phyloP scores from a whole-genome alignment of 139 green algal genomes.

The Coelastrella sp. region DNA sequence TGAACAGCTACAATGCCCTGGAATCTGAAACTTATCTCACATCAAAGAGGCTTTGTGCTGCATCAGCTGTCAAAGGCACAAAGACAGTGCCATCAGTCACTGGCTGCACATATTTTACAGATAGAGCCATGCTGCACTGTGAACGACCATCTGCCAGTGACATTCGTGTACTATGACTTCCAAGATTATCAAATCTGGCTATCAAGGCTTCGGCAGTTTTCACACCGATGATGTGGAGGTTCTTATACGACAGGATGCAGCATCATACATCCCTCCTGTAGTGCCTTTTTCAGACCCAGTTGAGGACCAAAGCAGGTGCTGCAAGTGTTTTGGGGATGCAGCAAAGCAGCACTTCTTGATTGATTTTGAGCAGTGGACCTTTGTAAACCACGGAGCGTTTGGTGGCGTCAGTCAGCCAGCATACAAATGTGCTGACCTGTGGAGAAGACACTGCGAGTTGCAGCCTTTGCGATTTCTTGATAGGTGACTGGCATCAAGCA shows the following conservation, averaged over 20 bases:
- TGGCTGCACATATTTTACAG: too few relatives aligned
- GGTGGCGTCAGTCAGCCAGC: slow-evolving; percentile 59
- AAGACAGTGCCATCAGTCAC: too few relatives aligned
- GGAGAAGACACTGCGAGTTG: slow-evolving; percentile 70
- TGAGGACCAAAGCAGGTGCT: neutral
- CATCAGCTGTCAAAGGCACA: too few relatives aligned
- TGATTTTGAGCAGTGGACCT: slow-evolving; percentile 67
- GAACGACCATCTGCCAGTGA: neutral
- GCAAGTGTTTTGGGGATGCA: neutral
- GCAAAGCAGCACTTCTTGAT: slow-evolving; percentile 65
- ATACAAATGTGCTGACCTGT: slow-evolving; percentile 57
- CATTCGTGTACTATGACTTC: neutral
- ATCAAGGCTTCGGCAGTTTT: slow-evolving; percentile 72
- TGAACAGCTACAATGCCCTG: too few relatives aligned
- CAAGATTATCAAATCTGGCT: slow-evolving; percentile 44
- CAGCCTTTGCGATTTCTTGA: slow-evolving; percentile 77
- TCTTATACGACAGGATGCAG: slow-evolving; percentile 48
- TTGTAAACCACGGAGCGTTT: slow-evolving; percentile 81
- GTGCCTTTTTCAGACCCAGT: slow-evolving; percentile 18
- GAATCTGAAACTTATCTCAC: too few relatives aligned
- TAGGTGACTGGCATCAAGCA: neutral
- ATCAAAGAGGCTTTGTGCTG: too few relatives aligned
- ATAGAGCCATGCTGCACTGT: neutral
- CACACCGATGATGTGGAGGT: slow-evolving; percentile 64
- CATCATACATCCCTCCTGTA: neutral